Conservation (phyloP, 805 yeast species). For the Lachancea sp. region DNA sequence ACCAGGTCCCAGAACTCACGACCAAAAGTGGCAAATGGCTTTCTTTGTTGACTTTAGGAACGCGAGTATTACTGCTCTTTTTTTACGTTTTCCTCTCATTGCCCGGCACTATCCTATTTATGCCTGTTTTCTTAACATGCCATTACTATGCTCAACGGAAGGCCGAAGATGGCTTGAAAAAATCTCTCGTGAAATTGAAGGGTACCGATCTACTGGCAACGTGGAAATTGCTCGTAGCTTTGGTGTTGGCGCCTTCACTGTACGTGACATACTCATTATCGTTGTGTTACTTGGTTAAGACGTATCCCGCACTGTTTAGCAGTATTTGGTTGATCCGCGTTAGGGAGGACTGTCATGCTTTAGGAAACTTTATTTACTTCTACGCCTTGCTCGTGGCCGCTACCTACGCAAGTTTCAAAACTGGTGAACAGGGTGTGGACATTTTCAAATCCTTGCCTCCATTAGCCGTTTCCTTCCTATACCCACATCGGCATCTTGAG, state of each 20-base stretch:
- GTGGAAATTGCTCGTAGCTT: constrained; percentile 85
- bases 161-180: constrained; percentile 75
- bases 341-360: constrained; percentile 18
- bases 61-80: constrained; percentile 47
- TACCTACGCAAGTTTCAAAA: constrained; percentile 77
- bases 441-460: constrained; percentile 76
- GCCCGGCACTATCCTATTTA: constrained; percentile 79
- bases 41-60: constrained; percentile 43
- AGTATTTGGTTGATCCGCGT: constrained; percentile 33
- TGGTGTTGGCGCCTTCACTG: constrained; percentile 78
- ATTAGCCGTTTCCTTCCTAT: constrained; percentile 40
- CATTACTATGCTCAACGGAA: constrained; percentile 63
- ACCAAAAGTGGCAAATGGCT: constrained; percentile 43
- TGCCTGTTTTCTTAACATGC: constrained; percentile 78
- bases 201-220: constrained; percentile 92
- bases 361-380: constrained; percentile 38
- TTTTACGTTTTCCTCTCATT: constrained; percentile 55
- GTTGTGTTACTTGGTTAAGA: constrained; percentile 33
- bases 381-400: constrained; percentile 58
- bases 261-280: constrained; percentile 66
- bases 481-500: constrained; percentile 38
- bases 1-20: constrained; percentile 51
- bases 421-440: constrained; percentile 91
- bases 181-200: constrained; percentile 82
- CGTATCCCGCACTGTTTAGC: constrained; percentile 16